phyloP scores from a whole-genome alignment of 2,329 filamentous ascomycete genomes.

The Emmonsiellopsis sp. region DNA sequence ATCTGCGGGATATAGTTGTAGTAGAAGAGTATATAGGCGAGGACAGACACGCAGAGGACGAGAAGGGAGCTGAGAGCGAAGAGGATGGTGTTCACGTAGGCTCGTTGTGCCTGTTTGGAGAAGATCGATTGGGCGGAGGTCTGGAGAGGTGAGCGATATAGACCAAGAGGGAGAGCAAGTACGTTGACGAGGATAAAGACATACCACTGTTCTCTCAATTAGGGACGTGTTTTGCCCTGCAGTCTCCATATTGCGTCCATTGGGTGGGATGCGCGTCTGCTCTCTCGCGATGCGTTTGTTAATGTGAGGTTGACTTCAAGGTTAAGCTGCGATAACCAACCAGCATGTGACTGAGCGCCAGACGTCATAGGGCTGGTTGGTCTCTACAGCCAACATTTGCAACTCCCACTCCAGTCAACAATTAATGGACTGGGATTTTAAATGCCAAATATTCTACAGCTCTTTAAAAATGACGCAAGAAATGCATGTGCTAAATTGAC shows the following conservation, averaged over 20 bases:
- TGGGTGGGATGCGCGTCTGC: too few relatives aligned
- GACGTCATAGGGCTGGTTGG: too few relatives aligned
- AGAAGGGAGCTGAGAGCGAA: slow-evolving; percentile 44
- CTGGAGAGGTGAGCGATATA: slow-evolving; percentile 28
- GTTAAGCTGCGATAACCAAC: too few relatives aligned
- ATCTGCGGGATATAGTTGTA: slow-evolving; percentile 58
- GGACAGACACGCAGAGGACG: slow-evolving; percentile 49
- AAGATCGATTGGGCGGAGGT: slow-evolving; percentile 45
- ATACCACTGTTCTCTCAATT: slow-evolving; percentile 4
- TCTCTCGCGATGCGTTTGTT: too few relatives aligned
- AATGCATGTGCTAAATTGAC: too few relatives aligned
- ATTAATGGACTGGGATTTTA: too few relatives aligned
- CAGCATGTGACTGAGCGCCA: too few relatives aligned
- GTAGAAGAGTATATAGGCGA: slow-evolving; percentile 61
- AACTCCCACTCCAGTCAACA: too few relatives aligned
- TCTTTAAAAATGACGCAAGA: too few relatives aligned
- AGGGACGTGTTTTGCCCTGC: slow-evolving; percentile 5
- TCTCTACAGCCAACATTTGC: too few relatives aligned
- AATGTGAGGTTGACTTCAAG: too few relatives aligned
- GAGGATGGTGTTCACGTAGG: slow-evolving; percentile 54
- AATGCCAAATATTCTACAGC: too few relatives aligned
- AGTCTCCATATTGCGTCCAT: background rate
- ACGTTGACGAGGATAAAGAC: background rate
- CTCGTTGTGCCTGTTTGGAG: slow-evolving; percentile 54
- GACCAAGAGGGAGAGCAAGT: slow-evolving; percentile 11